Evolutionary conservation across 208 protist species (phyloP), one percentile per base, ranked within the genome.

Genomic region (Porcisia deanei): DNA sequence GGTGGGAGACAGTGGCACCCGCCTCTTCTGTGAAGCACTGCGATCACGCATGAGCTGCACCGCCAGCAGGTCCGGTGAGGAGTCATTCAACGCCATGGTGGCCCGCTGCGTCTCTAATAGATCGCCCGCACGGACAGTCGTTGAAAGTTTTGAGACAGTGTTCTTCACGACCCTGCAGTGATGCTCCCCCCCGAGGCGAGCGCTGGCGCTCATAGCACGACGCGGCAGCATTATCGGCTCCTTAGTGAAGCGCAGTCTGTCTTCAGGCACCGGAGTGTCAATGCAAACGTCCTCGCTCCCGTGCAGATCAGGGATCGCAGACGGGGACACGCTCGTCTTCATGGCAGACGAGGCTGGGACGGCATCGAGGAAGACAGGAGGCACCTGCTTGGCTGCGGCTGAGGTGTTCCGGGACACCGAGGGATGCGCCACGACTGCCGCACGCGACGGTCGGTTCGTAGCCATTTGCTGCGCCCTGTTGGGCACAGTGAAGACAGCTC

Each of bases 401-500:
- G 79, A 79, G 12, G 73, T 18, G 77, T 75, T 82, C 53, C 76
- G 78, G 20, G 79, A 80, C 5, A 68, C 12, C n/a, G 68, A 45
- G 25, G 70, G 49, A 1, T 63, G 34, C n/a, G 64, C 76, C 71
- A 73, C 66, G 25, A 73, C 82, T n/a, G 77, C 57, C 49, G 73
- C 75, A 30, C 78, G 81, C 14, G 85, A 87, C 43, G 85, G 88
- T 2, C 80, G 67, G 43, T 69, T 80, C 30, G 82, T 78, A 41
- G 85, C 88, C 71, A 87, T 70, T 76, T 85, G 80, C 84, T 92
- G 88, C 22, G 85, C 88, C 7, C 84, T 71, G 79, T 81, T 92
- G 5, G 86, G 91, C 45, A 91, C 83, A n/a, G 75, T 85, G 68
- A 95, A 95, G 67, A 92, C 81, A 9, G 87, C 80, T 18, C 91